Evolutionary conservation across 768 basidiomycete genomes (phyloP).

Genomic region (Amanita molliuscula): DNA sequence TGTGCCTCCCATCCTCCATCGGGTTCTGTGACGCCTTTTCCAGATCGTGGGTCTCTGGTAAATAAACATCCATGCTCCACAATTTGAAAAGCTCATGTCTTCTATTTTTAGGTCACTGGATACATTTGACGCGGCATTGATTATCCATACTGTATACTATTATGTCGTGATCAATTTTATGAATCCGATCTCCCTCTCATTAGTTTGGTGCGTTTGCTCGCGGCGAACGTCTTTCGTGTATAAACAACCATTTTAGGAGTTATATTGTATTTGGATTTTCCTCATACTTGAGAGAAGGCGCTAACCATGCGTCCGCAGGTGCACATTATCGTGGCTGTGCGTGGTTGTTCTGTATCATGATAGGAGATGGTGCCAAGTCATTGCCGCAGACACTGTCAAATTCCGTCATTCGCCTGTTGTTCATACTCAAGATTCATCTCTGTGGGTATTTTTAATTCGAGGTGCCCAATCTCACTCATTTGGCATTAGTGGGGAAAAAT

Average conservation of each 20-base stretch:
- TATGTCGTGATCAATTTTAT: conserved; percentile 48
- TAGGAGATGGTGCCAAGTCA: not conserved
- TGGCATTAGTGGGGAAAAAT: conserved; percentile 30
- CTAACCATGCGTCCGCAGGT: conserved; percentile 20
- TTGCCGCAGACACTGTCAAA: conserved; percentile 32
- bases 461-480: not conserved
- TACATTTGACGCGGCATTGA: conserved; percentile 43
- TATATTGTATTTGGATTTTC: too few relatives aligned
- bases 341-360: conserved; percentile 9
- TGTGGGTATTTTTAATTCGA: conserved; percentile 23
- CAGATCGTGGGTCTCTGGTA: conserved; percentile 2
- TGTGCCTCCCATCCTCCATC: not conserved
- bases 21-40: not conserved
- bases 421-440: conserved; percentile 37
- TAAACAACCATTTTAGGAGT: too few relatives aligned
- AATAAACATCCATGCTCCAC: too few relatives aligned
- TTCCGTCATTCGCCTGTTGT: conserved; percentile 42
- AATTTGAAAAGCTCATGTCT: not conserved
- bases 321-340: conserved; percentile 43
- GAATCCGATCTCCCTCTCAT: too few relatives aligned
- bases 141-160: conserved; percentile 44
- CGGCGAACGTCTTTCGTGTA: too few relatives aligned
- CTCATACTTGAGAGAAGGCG: not conserved
- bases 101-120: conserved; percentile 33
- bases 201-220: conserved; percentile 33